Conservation (phyloP, 495 filamentous ascomycete species). For the Terfezia boudieri region DNA sequence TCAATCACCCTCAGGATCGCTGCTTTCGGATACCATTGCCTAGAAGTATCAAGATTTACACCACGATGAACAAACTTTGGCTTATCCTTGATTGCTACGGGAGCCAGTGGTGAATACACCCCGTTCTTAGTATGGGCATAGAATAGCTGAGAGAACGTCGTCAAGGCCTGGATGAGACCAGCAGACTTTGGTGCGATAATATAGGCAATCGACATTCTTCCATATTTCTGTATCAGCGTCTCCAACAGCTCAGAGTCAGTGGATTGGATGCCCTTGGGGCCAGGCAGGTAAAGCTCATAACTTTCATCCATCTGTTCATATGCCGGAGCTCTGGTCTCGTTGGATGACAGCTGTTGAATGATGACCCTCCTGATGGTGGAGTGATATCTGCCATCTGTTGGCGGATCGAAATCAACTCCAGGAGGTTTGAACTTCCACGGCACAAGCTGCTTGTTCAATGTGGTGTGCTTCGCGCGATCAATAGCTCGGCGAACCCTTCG, state of each 20-base stretch:
- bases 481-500: neutral
- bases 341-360: constrained; percentile 34
- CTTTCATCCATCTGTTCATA: constrained; percentile 47
- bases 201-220: constrained; percentile 23
- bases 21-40: constrained; percentile 38
- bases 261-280: constrained; percentile 2
- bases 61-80: constrained; percentile 52
- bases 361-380: constrained; percentile 31
- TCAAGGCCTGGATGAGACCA: constrained; percentile 43
- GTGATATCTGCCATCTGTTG: constrained; percentile 18
- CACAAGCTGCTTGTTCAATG: constrained; percentile 40
- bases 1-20: constrained; percentile 51
- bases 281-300: constrained; percentile 38
- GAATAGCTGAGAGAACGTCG: constrained; percentile 56
- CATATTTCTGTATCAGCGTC: neutral
- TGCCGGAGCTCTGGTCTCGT: constrained; percentile 32
- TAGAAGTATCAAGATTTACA: constrained; percentile 46
- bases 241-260: neutral
- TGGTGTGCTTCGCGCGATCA: constrained; percentile 23
- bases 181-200: constrained; percentile 40
- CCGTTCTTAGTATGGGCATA: constrained; percentile 33
- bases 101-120: constrained; percentile 43
- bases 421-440: constrained; percentile 56
- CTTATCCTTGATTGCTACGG: constrained; percentile 39
- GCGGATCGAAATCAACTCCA: constrained; percentile 38